Evolutionary conservation across 306 rosid genomes (phyloP).

Genomic region (Canavalia gladiata): DNA sequence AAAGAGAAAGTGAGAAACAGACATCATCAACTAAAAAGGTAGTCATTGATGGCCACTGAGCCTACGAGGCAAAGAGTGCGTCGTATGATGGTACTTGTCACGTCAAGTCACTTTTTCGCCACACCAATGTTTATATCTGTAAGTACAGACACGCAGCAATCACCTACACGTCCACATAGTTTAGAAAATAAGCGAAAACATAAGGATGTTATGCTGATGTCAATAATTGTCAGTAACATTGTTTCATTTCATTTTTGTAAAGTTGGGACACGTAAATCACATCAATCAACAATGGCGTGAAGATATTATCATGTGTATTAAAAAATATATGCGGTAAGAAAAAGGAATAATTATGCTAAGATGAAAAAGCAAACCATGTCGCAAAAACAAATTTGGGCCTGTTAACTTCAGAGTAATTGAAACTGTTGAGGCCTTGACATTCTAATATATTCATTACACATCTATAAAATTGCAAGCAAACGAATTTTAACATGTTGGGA

Average conservation of each 20-base stretch:
- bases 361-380: constrained; percentile 2
- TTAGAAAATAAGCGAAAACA: not conserved
- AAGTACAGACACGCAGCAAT: not conserved
- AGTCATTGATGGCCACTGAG: not conserved
- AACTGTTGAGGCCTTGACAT: too few relatives aligned
- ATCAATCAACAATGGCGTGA: not conserved
- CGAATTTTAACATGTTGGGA: not conserved
- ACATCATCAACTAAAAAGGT: not conserved
- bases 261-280: not conserved
- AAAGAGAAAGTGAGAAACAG: not conserved
- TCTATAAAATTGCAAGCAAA: not conserved
- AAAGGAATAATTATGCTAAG: not conserved
- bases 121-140: too few relatives aligned
- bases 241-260: not conserved
- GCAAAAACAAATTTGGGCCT: not conserved
- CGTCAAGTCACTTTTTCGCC: too few relatives aligned
- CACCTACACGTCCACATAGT: constrained; percentile 42
- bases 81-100: not conserved
- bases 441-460: too few relatives aligned
- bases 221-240: not conserved
- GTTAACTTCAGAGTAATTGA: not conserved
- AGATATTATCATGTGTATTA: too few relatives aligned
- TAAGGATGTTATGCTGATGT: not conserved
- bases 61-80: not conserved
- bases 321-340: too few relatives aligned